Evolutionary conservation across 306 rosid species (phyloP).

Genomic region (Trifolium fragiferum): DNA sequence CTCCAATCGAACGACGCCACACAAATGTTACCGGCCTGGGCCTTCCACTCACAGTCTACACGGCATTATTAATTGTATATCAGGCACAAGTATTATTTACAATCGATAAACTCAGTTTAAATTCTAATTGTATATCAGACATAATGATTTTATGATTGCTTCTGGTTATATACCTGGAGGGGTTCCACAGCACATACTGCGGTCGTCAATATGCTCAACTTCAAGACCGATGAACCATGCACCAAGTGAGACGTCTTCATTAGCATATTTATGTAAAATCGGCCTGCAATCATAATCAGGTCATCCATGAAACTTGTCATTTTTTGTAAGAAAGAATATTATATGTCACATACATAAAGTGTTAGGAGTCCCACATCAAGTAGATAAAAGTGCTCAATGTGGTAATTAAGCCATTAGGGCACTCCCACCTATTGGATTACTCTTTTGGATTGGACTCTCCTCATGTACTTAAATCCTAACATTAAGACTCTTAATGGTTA

Average conservation of each 20-base stretch:
- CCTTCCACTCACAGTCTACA: constrained; percentile 98
- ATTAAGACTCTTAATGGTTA: not conserved
- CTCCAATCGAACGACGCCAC: constrained; percentile 98
- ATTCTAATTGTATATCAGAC: too few species aligned
- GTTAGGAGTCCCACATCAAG: too few species aligned
- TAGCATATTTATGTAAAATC: constrained; percentile 91
- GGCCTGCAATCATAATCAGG: constrained; percentile 65
- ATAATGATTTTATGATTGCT: not conserved
- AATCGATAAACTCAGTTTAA: not conserved
- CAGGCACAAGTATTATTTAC: not conserved
- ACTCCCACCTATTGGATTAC: too few species aligned
- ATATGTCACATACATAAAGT: constrained; percentile 2
- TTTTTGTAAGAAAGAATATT: not conserved
- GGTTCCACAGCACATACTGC: constrained; percentile 97
- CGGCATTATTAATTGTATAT: constrained; percentile 19
- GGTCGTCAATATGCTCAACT: constrained; percentile 95
- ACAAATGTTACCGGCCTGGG: constrained; percentile 89
- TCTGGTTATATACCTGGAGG: constrained; percentile 82
- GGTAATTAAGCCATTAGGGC: too few species aligned
- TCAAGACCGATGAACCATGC: constrained; percentile 97
- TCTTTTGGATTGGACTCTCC: too few species aligned
- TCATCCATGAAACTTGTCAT: constrained; percentile 14
- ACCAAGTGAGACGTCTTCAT: constrained; percentile 98
- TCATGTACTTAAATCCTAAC: too few species aligned
- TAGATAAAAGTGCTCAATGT: too few species aligned